Base-by-base conservation (phyloP, 1,284 basidiomycete species). In the Malassezia cuniculi region DNA sequence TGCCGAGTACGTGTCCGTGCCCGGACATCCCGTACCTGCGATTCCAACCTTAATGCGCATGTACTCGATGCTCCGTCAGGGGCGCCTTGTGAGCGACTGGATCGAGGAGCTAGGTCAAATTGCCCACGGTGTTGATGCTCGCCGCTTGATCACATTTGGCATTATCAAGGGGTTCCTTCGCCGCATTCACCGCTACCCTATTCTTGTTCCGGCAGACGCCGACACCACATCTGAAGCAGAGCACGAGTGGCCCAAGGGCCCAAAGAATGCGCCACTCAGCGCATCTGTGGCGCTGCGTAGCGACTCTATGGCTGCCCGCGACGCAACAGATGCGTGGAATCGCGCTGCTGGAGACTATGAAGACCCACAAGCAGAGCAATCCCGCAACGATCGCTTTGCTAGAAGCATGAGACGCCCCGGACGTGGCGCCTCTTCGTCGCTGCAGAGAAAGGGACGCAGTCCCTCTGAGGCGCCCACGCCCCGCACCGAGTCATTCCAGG, bases 161-260 rank as follows among this genome's bases (percentile, higher is more conserved):
- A 82, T 94, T n/a, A 93, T 99, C 70, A 97, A 99, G 71, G 89
- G 87, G 0, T 97, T 95, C 62, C 73, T 99, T 10, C 78, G 85
- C 6, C 74, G 93, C 26, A 80, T 95, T 0, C 85, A 94, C 64
- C 78, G 87, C 12, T 97, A 83, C 75, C 93, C 93, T 0, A 72
- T 93, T 26, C 73, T 82, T n/a, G 32, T 59, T 1, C 10, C 28
- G 18, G 14, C 41, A 8, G 21, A 22, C 17, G 49, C 42, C 14
- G 36, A 37, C 20, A 20, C 14, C 19, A 37, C 36, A 4, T 27
- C 36, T 10, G 27, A 37, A 16, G 36, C 22, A 11, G 36, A 37
- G 24, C n/a, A 27, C 2, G 36, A 37, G 3, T 37, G 36, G 36
- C 27, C 36, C 6, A n/a, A n/a, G n/a, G n/a, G n/a, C n/a, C n/a